phyloP scores from a whole-genome alignment of 495 filamentous ascomycete species.

The Parmelia sp. region DNA sequence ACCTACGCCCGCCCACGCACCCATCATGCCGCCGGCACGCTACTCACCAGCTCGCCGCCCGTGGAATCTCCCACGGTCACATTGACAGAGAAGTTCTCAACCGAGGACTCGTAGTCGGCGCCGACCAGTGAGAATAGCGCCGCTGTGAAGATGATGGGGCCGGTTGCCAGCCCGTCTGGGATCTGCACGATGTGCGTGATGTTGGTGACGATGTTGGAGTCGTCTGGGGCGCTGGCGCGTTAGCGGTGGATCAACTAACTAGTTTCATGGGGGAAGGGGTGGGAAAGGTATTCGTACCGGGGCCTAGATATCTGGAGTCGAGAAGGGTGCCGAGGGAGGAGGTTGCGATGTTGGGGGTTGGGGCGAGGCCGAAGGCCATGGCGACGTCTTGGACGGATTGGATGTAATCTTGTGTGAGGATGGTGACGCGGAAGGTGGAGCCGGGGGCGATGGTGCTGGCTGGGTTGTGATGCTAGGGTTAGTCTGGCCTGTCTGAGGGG shows the following conservation, averaged over 20 bases:
- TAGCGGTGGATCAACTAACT: too few relatives aligned
- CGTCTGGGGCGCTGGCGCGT: too few relatives aligned
- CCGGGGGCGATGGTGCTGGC: neutral
- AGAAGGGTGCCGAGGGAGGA: neutral
- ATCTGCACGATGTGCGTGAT: neutral
- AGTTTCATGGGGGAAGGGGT: neutral
- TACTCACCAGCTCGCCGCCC: neutral
- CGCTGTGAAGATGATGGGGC: neutral
- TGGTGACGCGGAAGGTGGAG: neutral
- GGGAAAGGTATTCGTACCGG: too few relatives aligned
- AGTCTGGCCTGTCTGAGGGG: too few relatives aligned
- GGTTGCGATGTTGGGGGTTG: neutral
- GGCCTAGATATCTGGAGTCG: neutral
- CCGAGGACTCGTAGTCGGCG: neutral
- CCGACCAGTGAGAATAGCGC: neutral
- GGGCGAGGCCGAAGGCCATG: neutral
- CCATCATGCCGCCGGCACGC: neutral
- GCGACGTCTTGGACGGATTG: slow-evolving; percentile 3
- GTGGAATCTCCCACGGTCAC: neutral
- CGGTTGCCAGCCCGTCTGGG: neutral
- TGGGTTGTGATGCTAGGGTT: too few relatives aligned
- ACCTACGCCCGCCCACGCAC: neutral
- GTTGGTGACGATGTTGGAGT: slow-evolving; percentile 2
- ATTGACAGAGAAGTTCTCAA: neutral
- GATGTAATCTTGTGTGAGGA: neutral